Conservation (phyloP, 2,329 filamentous ascomycete genomes). For the Phyllosticta paracitricarpa region DNA sequence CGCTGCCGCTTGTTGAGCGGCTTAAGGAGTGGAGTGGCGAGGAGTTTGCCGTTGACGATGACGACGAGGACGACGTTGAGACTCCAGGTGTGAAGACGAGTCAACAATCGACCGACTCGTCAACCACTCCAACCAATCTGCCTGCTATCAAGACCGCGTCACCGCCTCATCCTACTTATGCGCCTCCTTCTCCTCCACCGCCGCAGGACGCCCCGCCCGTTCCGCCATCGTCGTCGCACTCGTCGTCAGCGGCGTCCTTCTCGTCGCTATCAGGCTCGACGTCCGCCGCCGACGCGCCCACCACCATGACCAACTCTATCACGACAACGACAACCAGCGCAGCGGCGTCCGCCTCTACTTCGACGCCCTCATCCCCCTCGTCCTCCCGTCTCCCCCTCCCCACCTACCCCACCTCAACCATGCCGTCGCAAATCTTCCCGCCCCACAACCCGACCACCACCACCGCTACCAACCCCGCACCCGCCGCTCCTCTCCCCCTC, state of each 20-base stretch:
- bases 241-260: no score
- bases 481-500: not conserved
- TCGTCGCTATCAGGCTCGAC: no score
- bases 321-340: no score
- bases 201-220: not conserved
- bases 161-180: not conserved
- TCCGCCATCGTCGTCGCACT: no score
- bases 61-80: conserved; percentile 29
- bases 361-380: not conserved
- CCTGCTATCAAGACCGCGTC: conserved; percentile 18
- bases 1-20: conserved; percentile 18
- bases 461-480: not conserved
- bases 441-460: not conserved
- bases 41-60: conserved; percentile 12
- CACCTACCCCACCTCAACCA: no score
- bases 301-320: no score
- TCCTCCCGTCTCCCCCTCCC: not conserved
- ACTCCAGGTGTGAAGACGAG: conserved; percentile 24
- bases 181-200: not conserved
- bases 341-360: no score
- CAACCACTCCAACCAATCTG: conserved; percentile 31
- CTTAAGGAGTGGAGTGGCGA: not conserved
- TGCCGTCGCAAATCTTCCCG: no score
- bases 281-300: no score
- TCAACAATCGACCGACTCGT: not conserved